phyloP scores from a whole-genome alignment of 257 asterid genomes.

The Phtheirospermum japonicum region DNA sequence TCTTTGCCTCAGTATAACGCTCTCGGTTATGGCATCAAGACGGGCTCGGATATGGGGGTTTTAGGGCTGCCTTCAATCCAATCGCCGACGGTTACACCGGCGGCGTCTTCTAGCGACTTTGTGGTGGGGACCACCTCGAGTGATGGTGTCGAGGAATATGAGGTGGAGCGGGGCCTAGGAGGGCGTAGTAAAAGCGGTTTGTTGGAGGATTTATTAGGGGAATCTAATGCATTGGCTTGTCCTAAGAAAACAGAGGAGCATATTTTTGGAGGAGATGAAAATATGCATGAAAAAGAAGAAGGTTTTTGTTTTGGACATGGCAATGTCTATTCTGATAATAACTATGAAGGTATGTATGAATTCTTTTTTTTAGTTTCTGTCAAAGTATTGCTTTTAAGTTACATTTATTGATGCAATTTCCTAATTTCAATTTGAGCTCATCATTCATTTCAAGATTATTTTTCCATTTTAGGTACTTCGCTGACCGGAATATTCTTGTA shows the following conservation, averaged over 20 bases:
- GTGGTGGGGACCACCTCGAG: conserved; percentile 31
- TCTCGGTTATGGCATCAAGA: conserved; percentile 8
- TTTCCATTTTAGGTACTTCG: too few relatives aligned
- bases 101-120: conserved; percentile 38
- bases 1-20: conserved; percentile 28
- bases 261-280: too few relatives aligned
- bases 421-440: too few relatives aligned
- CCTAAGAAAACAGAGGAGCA: conserved; percentile 23
- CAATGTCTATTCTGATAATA: not conserved
- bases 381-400: too few relatives aligned
- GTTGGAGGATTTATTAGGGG: conserved; percentile 51
- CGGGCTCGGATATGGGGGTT: conserved; percentile 10
- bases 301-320: not conserved
- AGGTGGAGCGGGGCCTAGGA: not conserved
- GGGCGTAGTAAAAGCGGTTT: conserved; percentile 39
- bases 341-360: not conserved
- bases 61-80: conserved; percentile 56
- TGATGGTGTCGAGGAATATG: conserved; percentile 30
- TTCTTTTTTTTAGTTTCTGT: too few relatives aligned
- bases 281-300: not conserved
- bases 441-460: too few relatives aligned
- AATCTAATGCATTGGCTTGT: conserved; percentile 34
- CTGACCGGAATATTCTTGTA: too few relatives aligned
- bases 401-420: too few relatives aligned
- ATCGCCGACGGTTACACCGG: conserved; percentile 33